Evolutionary conservation across 2,329 filamentous ascomycete species (phyloP).

Genomic region (Phoma sp.): DNA sequence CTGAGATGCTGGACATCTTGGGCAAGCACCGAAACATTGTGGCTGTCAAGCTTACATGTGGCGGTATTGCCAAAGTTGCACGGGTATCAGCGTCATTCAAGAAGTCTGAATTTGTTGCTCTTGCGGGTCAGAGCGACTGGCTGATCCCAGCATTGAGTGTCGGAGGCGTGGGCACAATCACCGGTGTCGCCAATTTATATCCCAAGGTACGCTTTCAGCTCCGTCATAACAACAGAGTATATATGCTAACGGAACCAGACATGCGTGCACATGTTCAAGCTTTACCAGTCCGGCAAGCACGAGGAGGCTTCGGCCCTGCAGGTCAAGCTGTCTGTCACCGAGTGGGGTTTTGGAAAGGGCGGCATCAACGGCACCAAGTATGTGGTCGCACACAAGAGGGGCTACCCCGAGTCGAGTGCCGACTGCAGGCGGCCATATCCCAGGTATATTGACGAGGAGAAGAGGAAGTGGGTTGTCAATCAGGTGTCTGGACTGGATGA

Average conservation of each 20-base stretch:
- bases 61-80: slow-evolving; percentile 51
- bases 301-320: slow-evolving; percentile 59
- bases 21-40: slow-evolving; percentile 46
- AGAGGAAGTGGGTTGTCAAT: slow-evolving; percentile 53
- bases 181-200: slow-evolving; percentile 68
- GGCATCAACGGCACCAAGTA: slow-evolving; percentile 68
- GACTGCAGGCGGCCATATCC: slow-evolving; percentile 64
- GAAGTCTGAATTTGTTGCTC: slow-evolving; percentile 46
- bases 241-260: slow-evolving; percentile 23
- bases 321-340: slow-evolving; percentile 58
- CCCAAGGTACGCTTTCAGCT: slow-evolving; percentile 51
- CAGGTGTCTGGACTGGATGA: slow-evolving; percentile 42
- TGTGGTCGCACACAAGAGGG: slow-evolving; percentile 61
- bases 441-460: slow-evolving; percentile 53
- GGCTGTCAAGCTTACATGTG: slow-evolving; percentile 49
- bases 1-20: slow-evolving; percentile 46
- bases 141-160: slow-evolving; percentile 63
- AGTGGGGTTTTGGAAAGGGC: slow-evolving; percentile 63
- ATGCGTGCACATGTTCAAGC: slow-evolving; percentile 56
- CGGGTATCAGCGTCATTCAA: slow-evolving; percentile 47
- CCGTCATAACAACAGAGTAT: not conserved
- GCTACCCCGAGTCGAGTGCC: slow-evolving; percentile 59
- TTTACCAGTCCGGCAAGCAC: slow-evolving; percentile 55
- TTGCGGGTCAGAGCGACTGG: slow-evolving; percentile 54
- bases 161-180: slow-evolving; percentile 66